Evolutionary conservation across 2,329 filamentous ascomycete genomes (phyloP).

Genomic region (Podosphaera xanthii): DNA sequence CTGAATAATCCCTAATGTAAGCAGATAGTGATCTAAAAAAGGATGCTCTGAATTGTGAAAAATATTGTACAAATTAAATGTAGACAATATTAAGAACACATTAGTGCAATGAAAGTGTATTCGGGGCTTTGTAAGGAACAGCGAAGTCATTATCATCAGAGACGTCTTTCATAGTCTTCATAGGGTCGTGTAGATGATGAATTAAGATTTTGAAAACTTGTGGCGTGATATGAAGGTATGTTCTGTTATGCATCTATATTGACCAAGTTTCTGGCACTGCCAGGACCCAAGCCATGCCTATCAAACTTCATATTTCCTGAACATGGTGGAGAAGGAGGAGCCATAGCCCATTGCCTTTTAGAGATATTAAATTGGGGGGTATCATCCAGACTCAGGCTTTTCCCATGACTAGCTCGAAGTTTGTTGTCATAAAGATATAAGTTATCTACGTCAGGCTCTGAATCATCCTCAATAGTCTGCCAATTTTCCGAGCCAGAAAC

Average conservation of each 20-base stretch:
- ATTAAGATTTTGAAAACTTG: neutral
- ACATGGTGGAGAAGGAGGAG: neutral
- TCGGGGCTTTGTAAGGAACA: neutral
- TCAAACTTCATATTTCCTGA: neutral
- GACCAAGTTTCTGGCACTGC: neutral
- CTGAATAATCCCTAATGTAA: neutral
- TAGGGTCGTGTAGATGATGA: neutral
- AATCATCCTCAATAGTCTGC: constrained; percentile 84
- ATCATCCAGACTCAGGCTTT: constrained; percentile 33
- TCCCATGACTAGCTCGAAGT: constrained; percentile 43
- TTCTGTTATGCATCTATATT: neutral
- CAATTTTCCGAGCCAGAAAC: constrained; percentile 83
- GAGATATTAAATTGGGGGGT: constrained; percentile 19
- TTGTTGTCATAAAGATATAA: constrained; percentile 78
- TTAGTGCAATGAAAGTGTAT: neutral
- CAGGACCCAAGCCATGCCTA: neutral
- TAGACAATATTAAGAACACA: neutral
- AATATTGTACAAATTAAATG: neutral
- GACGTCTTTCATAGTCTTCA: neutral
- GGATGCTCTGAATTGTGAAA: neutral
- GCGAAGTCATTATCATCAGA: neutral
- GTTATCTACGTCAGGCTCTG: constrained; percentile 51
- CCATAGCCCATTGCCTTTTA: constrained; percentile 22
- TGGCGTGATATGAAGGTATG: neutral
- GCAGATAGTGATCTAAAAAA: neutral